A percentile compares a stretch with the other conserved stretches of the same genome.
These are phyloP conservation scores for Ascodesmis nigricans DNA, from an alignment of 495 filamentous ascomycete genomes.

Conservation along the genomic window DNA sequence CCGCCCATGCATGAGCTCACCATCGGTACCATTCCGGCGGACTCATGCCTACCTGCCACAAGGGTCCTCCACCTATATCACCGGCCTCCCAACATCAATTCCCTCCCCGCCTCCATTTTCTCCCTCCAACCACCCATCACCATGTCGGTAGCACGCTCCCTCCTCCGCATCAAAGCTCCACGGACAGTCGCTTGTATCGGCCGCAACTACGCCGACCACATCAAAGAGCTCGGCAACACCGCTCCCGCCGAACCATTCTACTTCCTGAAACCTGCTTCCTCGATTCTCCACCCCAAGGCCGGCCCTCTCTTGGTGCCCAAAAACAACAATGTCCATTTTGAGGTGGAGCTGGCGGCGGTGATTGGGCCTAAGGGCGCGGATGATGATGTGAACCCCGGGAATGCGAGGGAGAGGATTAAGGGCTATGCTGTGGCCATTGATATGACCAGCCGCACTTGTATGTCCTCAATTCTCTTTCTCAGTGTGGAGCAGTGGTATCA, in stretches of 20 bases:
- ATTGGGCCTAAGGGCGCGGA: slow-evolving; percentile 61
- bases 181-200: slow-evolving; percentile 93
- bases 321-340: slow-evolving; percentile 75
- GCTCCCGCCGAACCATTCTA: slow-evolving; percentile 87
- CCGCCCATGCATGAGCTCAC: no score
- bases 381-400: slow-evolving; percentile 36
- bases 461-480: neutral
- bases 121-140: no score
- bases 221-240: slow-evolving; percentile 70
- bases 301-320: slow-evolving; percentile 68
- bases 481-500: no score
- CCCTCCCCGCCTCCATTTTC: no score
- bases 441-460: slow-evolving; percentile 25
- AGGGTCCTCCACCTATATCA: no score
- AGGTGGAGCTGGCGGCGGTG: slow-evolving; percentile 78
- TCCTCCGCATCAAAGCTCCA: slow-evolving; percentile 12
- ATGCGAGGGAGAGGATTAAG: slow-evolving; percentile 39
- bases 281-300: slow-evolving; percentile 51
- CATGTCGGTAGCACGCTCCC: no score
- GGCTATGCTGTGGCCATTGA: slow-evolving; percentile 29
- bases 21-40: no score
- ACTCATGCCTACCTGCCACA: no score
- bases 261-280: slow-evolving; percentile 83
- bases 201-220: slow-evolving; percentile 93
- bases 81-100: no score